Evolutionary conservation across 192 early-diverging fungal genomes (phyloP), one percentile per base, ranked within the genome.

Genomic region (Spizellomyces sp.): DNA sequence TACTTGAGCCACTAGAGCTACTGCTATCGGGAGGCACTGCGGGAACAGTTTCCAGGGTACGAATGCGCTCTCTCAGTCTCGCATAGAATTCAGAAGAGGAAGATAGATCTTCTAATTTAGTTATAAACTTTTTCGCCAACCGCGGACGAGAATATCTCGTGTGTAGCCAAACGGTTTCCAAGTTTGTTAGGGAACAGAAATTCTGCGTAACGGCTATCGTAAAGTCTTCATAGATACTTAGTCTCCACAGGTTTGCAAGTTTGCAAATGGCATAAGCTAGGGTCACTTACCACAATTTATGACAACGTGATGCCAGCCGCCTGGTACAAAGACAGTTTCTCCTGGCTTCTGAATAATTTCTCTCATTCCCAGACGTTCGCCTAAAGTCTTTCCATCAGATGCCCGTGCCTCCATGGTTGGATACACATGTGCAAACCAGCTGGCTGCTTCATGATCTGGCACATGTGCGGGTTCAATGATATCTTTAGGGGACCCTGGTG

Each of bases 191-290:
- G 0, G 88, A 89, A 57, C 89, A 90, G 67, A 88, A 92, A 70
- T 94, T 93, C 66, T 94, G 92, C 9, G 92, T 94, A 17, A 93
- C 83, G 4, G 91, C 92, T 22, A 93, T 83, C 2, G 89, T 89
- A 55, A 90, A 90, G 66, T 92, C 87, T 81, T 21, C 15, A 19
- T 2, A 54, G 50, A 19, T 19, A 54, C 50, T n/a, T 54, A 12
- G 17, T n/a, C 50, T 2, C 27, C 27, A 36, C 27, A 36, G 27
- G 3, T 36, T 36, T 36, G 27, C 50, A 54, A 0, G 50, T 19
- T 54, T 54, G 50, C 14, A 54, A 54, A 54, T 19, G 14, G 14
- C 0, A 47, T 8, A 6, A 12, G 27, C n/a, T n/a, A 36, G 47
- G 6, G 22, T 52, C 6, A 52, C 50, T 44, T 78, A 87, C 87